Evolutionary conservation across 225 moss, liverwort and hornwort genomes (phyloP).

Genomic region (Lunularia cruciata): DNA sequence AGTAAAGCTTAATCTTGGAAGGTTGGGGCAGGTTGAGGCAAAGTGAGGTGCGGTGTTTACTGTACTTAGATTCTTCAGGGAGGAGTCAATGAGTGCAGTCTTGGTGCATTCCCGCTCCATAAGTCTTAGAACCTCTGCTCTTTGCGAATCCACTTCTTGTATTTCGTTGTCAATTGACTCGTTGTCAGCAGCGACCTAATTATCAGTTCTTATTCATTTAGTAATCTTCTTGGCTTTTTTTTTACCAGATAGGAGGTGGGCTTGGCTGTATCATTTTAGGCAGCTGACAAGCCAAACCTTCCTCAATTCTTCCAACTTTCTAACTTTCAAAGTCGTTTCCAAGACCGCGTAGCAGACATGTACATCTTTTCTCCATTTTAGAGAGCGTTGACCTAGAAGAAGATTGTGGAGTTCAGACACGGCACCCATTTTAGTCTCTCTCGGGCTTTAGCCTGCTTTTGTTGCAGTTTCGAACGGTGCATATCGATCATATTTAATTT

Average conservation of each 20-base stretch:
- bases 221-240: too few species aligned
- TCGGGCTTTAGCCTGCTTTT: constrained; percentile 13
- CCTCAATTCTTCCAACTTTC: too few species aligned
- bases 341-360: too few species aligned
- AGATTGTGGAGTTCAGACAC: not conserved
- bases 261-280: too few species aligned
- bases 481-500: not conserved
- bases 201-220: not conserved
- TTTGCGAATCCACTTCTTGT: not conserved
- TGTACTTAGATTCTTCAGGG: constrained; percentile 17
- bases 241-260: too few species aligned
- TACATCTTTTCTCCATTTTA: too few species aligned
- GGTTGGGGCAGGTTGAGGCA: not conserved
- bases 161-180: constrained; percentile 20
- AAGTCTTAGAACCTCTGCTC: constrained; percentile 15
- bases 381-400: not conserved
- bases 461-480: not conserved
- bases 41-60: constrained; percentile 1
- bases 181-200: constrained; percentile 24
- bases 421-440: constrained; percentile 16
- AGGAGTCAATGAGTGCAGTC: constrained; percentile 17
- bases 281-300: not conserved
- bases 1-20: not conserved
- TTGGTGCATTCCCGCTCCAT: constrained; percentile 5
- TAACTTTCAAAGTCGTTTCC: too few species aligned